Evolutionary conservation across 345 rosid species (phyloP), one percentile per base, ranked within the genome.

Genomic region (Hibiscus syriacus): DNA sequence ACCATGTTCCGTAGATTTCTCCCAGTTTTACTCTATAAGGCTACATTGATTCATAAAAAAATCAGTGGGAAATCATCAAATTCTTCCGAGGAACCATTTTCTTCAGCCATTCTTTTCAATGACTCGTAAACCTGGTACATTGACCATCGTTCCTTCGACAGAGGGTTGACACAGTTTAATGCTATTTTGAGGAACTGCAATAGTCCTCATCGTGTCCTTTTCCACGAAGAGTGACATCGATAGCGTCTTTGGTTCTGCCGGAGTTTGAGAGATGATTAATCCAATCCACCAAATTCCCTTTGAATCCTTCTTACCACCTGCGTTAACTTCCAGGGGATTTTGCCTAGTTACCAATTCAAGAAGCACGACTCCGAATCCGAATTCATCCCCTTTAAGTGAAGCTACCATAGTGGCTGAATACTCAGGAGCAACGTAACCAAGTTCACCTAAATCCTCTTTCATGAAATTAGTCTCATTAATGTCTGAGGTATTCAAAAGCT

Each of bases 391-490:
- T 81, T 86, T 85, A 23, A 81, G 56, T 25, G 98, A 86, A 29
- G 95, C 80, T 55, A 77, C 73, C 96, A 86, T 85, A 5, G 92
- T 90, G 65, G 79, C 80, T 0, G 87, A 72, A 78, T 82, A 90
- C 70, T 87, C 92, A 0, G 98, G 96, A 52, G 95, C 95, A 41
- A 87, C 73, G 32, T 92, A 90, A 14, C 95, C 95, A 11, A 92
- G 76, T 79, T 88, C 98, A 29, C 97, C 95, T 25, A 87, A 53
- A 6, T 82, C 87, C 3, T 90, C 89, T 27, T 80, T 80, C 45
- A 78, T 75, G 62, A 76, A 92, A 62, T 80, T 80, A 17, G 82
- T 79, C 55, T 85, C 88, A 0, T 71, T 77, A 19, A 78, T 71
- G 30, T 86, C 85, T 0, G 77, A 63, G 2, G 81, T 48, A 58